Evolutionary conservation across 495 filamentous ascomycete genomes (phyloP).

Genomic region (Glarea lozoyensis): DNA sequence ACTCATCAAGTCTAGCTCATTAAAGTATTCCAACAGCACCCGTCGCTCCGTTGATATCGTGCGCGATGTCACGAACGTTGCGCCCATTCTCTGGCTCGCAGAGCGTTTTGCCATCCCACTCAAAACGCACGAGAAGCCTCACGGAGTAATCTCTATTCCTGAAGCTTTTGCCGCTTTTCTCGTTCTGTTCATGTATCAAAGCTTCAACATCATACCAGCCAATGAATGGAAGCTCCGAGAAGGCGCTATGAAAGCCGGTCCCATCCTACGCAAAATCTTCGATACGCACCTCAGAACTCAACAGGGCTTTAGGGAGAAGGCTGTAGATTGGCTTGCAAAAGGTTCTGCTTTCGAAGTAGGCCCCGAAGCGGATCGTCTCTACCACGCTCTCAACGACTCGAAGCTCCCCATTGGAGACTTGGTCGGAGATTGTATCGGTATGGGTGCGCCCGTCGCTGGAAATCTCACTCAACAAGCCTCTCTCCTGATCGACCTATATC

Average conservation of each 20-base stretch:
- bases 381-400: slow-evolving; percentile 54
- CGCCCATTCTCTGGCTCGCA: slow-evolving; percentile 64
- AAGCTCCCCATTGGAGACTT: slow-evolving; percentile 51
- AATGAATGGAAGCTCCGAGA: slow-evolving; percentile 50
- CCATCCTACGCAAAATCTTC: slow-evolving; percentile 40
- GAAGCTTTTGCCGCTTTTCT: slow-evolving; percentile 71
- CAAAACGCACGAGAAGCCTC: slow-evolving; percentile 56
- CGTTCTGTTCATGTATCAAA: slow-evolving; percentile 50
- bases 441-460: slow-evolving; percentile 53
- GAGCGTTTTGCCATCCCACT: slow-evolving; percentile 66
- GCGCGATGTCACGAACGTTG: slow-evolving; percentile 48
- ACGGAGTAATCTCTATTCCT: slow-evolving; percentile 63
- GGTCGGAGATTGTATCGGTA: slow-evolving; percentile 28
- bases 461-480: slow-evolving; percentile 70
- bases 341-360: slow-evolving; percentile 29
- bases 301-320: slow-evolving; percentile 51
- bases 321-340: slow-evolving; percentile 33
- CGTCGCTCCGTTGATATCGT: slow-evolving; percentile 31
- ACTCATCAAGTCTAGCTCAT: slow-evolving; percentile 27
- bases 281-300: slow-evolving; percentile 33
- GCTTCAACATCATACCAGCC: slow-evolving; percentile 39
- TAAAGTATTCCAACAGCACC: slow-evolving; percentile 22
- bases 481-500: slow-evolving; percentile 73
- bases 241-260: slow-evolving; percentile 50
- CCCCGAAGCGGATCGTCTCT: slow-evolving; percentile 32